phyloP scores from a whole-genome alignment of 768 basidiomycete species.

The Astraeus odoratus region DNA sequence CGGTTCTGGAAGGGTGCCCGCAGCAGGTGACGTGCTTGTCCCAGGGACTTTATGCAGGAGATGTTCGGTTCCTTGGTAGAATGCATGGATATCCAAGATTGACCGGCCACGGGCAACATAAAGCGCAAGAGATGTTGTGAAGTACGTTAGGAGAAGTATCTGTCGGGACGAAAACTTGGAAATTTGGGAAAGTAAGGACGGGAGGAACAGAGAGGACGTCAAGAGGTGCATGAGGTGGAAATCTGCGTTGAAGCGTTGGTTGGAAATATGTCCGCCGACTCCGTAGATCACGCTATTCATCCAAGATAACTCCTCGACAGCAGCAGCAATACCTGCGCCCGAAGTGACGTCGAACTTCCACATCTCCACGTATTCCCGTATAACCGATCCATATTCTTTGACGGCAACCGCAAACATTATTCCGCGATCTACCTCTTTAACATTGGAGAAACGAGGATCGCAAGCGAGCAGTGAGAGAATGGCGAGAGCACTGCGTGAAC shows the following conservation, averaged over 20 bases:
- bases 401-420: constrained; percentile 25
- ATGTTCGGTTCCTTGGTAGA: constrained; percentile 23
- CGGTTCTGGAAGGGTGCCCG: constrained; percentile 4
- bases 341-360: constrained; percentile 39
- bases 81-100: constrained; percentile 21
- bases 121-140: constrained; percentile 19
- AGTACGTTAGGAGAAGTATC: constrained; percentile 24
- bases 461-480: constrained; percentile 47
- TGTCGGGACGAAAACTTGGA: constrained; percentile 18
- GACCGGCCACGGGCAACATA: constrained; percentile 32
- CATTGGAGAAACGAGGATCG: constrained; percentile 33
- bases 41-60: constrained; percentile 12
- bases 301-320: constrained; percentile 61
- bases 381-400: constrained; percentile 28
- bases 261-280: constrained; percentile 41
- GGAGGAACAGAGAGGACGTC: constrained; percentile 58
- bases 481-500: constrained; percentile 32
- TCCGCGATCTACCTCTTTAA: constrained; percentile 19
- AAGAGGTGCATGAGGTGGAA: constrained; percentile 69
- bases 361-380: constrained; percentile 36
- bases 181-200: constrained; percentile 38
- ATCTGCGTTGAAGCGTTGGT: constrained; percentile 52
- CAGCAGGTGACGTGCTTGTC: constrained; percentile 2
- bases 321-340: constrained; percentile 35
- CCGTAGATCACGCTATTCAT: constrained; percentile 51